phyloP scores from a whole-genome alignment of 2,329 filamentous ascomycete species.

The Neoscytalidium dimidiatum region DNA sequence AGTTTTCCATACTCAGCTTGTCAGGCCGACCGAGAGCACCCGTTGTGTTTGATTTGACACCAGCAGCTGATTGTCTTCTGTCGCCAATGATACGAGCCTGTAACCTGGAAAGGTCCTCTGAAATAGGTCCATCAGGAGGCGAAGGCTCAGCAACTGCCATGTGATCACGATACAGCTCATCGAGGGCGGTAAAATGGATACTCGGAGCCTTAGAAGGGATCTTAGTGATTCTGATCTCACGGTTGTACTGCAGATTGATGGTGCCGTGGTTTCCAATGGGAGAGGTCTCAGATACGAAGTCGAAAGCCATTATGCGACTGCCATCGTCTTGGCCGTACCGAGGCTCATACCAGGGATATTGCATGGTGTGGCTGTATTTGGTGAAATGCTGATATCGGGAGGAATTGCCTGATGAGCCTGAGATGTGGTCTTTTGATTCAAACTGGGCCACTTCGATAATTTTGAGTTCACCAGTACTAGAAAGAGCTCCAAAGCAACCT shows the following conservation, averaged over 20 bases:
- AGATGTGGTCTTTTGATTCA: conserved; percentile 30
- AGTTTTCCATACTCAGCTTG: conserved; percentile 35
- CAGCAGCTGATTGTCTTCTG: not conserved
- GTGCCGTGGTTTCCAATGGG: conserved; percentile 51
- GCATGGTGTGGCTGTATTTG: conserved; percentile 43
- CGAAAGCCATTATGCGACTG: conserved; percentile 59
- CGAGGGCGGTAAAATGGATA: conserved; percentile 45
- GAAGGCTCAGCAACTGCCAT: conserved; percentile 34
- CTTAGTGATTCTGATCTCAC: conserved; percentile 52
- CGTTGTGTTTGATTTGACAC: conserved; percentile 1
- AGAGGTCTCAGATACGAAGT: conserved; percentile 56
- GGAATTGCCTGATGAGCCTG: not conserved
- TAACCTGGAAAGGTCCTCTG: conserved; percentile 37
- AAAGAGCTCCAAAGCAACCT: conserved; percentile 60
- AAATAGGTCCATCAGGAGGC: conserved; percentile 30
- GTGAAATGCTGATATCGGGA: conserved; percentile 50
- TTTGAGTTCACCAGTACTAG: conserved; percentile 61
- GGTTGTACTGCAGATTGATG: conserved; percentile 55
- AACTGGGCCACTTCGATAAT: conserved; percentile 58
- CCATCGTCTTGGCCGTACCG: conserved; percentile 47
- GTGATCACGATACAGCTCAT: conserved; percentile 44
- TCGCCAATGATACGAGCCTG: not conserved
- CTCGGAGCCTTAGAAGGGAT: conserved; percentile 46
- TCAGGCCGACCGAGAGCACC: conserved; percentile 27
- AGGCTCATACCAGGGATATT: conserved; percentile 49